Conservation (phyloP, 225 moss, liverwort and hornwort species). For the Marchantia paleacea region DNA sequence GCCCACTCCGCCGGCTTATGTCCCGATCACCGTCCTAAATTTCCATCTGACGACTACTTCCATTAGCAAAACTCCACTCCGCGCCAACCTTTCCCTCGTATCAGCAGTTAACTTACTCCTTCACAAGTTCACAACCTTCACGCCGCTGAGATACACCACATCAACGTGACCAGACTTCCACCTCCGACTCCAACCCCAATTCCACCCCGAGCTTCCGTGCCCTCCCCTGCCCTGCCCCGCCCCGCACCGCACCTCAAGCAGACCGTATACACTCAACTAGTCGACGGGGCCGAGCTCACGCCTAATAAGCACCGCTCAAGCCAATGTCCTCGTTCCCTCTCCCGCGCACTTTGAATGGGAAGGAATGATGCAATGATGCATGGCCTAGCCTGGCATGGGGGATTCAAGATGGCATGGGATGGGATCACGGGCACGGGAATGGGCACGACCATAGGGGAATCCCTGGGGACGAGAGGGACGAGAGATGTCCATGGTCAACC, state of each 20-base stretch:
- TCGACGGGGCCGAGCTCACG: background rate
- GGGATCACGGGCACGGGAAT: background rate
- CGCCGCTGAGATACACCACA: background rate
- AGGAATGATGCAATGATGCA: background rate
- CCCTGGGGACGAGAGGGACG: too few relatives aligned
- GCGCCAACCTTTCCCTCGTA: background rate
- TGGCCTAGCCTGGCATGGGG: background rate
- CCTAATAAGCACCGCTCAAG: background rate
- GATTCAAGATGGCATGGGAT: background rate
- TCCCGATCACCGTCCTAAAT: background rate
- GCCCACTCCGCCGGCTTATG: background rate
- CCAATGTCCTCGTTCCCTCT: background rate
- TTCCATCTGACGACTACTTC: background rate
- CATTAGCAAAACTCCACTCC: background rate
- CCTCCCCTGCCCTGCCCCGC: background rate
- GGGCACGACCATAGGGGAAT: background rate
- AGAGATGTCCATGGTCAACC: background rate
- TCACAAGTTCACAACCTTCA: background rate
- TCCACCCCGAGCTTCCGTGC: background rate
- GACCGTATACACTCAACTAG: background rate
- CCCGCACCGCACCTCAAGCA: background rate
- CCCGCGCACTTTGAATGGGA: constrained; percentile 16
- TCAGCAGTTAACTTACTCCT: background rate
- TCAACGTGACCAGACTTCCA: too few relatives aligned
- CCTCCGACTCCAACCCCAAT: too few relatives aligned